Evolutionary conservation across 106 monocot genomes (phyloP).

Genomic region (Narthecium ossifragum): DNA sequence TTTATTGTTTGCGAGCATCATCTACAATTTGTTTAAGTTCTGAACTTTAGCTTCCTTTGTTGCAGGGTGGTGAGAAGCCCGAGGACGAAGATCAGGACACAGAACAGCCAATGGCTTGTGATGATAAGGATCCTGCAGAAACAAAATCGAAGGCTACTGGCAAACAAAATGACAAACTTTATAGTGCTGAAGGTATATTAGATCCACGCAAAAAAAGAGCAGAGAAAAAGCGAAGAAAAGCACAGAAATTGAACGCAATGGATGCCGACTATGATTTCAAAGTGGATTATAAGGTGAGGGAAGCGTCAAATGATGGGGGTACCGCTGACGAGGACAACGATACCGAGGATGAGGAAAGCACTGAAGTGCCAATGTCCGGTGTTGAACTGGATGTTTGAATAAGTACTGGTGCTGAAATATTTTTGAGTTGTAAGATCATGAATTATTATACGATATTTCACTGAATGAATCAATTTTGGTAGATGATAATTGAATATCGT

Average conservation of each 20-base stretch:
- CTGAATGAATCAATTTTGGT: too few species aligned
- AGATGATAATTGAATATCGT: too few species aligned
- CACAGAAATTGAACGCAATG: slow-evolving; percentile 42
- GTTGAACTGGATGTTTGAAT: slow-evolving; percentile 38
- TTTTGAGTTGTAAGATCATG: too few species aligned
- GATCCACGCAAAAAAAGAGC: slow-evolving; percentile 62
- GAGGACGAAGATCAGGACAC: slow-evolving; percentile 12
- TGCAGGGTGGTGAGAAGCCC: slow-evolving; percentile 33
- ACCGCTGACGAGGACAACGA: slow-evolving; percentile 12
- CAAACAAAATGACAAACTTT: slow-evolving; percentile 66
- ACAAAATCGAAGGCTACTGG: slow-evolving; percentile 11
- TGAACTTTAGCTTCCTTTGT: neutral
- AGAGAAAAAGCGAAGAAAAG: slow-evolving; percentile 69
- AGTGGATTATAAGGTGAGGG: slow-evolving; percentile 59
- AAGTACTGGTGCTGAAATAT: too few species aligned
- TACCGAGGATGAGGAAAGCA: slow-evolving; percentile 13
- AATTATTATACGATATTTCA: too few species aligned
- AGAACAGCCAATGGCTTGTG: slow-evolving; percentile 41
- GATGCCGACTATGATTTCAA: slow-evolving; percentile 93
- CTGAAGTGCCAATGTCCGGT: slow-evolving; percentile 47
- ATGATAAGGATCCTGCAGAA: slow-evolving; percentile 18
- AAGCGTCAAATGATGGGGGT: slow-evolving; percentile 1
- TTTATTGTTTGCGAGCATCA: too few species aligned
- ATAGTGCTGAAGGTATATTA: slow-evolving; percentile 79
- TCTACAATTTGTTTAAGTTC: too few species aligned